Evolutionary conservation across 1,139 yeast genomes (phyloP).

Genomic region (Scheffersomyces insectosa): DNA sequence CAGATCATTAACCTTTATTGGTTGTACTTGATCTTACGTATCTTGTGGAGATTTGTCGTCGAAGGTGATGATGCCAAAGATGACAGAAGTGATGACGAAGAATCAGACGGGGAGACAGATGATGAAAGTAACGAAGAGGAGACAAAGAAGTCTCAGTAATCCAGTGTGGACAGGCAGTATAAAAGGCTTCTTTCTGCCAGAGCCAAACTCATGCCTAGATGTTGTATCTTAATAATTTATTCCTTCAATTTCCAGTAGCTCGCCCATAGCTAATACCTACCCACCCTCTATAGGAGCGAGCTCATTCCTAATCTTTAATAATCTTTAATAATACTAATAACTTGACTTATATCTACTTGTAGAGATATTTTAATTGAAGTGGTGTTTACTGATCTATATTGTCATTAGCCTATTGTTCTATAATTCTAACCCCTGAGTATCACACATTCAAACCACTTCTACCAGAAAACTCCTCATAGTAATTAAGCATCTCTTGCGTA

Average conservation of each 20-base stretch:
- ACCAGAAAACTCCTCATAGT: constrained; percentile 67
- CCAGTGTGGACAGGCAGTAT: not conserved
- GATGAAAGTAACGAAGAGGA: constrained; percentile 33
- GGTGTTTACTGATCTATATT: too few relatives aligned
- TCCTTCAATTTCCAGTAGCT: too few relatives aligned
- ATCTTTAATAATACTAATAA: too few relatives aligned
- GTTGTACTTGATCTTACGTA: constrained; percentile 80
- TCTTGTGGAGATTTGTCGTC: constrained; percentile 61
- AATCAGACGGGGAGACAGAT: constrained; percentile 43
- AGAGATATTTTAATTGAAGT: too few relatives aligned
- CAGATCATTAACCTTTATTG: constrained; percentile 87
- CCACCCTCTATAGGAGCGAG: too few relatives aligned
- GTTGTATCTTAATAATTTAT: too few relatives aligned
- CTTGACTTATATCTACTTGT: too few relatives aligned
- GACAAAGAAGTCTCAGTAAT: constrained; percentile 22
- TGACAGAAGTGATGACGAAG: constrained; percentile 89
- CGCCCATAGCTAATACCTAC: too few relatives aligned
- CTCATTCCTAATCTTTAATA: too few relatives aligned
- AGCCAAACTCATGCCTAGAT: too few relatives aligned
- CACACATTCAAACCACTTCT: constrained; percentile 37
- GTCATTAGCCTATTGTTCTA: too few relatives aligned
- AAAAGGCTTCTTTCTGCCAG: too few relatives aligned
- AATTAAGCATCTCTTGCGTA: constrained; percentile 78
- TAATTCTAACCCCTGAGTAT: not conserved
- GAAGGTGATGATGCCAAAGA: constrained; percentile 66